Percentiles rank a stretch among this genome's conserved stretches.
Evolutionary conservation across 148 eudicot species (phyloP).

Genomic region (Drosera capensis): DNA sequence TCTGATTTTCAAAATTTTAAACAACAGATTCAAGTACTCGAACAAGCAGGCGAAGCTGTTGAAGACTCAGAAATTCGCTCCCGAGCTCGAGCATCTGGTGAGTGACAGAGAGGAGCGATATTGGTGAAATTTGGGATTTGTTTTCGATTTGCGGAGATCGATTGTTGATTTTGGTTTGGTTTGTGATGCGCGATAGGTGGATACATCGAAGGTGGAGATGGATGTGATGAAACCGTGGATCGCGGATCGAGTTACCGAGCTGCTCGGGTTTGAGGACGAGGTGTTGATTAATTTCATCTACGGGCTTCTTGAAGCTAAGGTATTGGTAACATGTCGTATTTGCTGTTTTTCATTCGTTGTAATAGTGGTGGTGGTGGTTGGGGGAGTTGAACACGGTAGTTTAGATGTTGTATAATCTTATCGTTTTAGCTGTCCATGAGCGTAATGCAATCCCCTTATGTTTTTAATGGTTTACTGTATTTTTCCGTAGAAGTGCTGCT

Average conservation of each 20-base stretch:
- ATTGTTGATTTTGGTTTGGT: no score
- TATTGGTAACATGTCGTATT: conserved; percentile 11
- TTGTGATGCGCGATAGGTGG: conserved; percentile 37
- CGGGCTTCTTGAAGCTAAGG: conserved; percentile 83
- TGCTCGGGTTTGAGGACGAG: conserved; percentile 95
- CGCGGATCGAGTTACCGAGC: conserved; percentile 72
- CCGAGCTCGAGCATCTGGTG: conserved; percentile 86
- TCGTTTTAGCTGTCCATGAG: background rate
- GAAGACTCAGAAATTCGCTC: conserved; percentile 82
- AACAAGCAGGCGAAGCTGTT: conserved; percentile 91
- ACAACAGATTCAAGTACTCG: no score
- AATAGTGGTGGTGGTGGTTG: background rate
- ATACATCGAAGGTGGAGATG: conserved; percentile 80
- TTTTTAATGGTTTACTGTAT: no score
- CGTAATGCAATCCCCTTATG: no score
- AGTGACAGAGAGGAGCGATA: conserved; percentile 10
- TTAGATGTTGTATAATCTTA: no score
- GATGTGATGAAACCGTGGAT: conserved; percentile 95
- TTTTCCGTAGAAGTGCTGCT: no score
- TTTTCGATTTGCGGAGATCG: no score
- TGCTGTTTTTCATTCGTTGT: conserved; percentile 1
- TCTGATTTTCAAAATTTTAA: no score
- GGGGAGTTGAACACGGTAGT: no score
- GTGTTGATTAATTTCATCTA: conserved; percentile 86
- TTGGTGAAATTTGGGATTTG: background rate